These are phyloP conservation scores for Barnettozyma wickerhamii DNA, from an alignment of 805 yeast species.

Conservation along the genomic window DNA sequence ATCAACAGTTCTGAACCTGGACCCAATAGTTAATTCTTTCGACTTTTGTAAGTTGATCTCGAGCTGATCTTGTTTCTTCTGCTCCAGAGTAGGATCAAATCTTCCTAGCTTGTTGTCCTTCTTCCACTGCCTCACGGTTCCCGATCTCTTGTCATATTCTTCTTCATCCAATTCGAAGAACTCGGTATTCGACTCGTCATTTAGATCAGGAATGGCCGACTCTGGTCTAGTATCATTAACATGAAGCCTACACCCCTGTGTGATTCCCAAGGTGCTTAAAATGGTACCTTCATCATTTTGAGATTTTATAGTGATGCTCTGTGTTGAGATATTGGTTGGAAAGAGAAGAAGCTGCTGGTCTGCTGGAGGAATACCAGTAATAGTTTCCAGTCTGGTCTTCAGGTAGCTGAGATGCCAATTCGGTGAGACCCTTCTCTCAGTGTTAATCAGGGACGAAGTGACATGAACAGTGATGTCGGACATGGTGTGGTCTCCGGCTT, in stretches of 20 bases:
- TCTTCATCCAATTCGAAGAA: slow-evolving; percentile 48
- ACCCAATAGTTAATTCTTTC: slow-evolving; percentile 38
- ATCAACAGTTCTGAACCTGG: slow-evolving; percentile 49
- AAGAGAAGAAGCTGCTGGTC: slow-evolving; percentile 49
- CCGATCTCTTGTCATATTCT: slow-evolving; percentile 54
- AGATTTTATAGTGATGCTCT: slow-evolving; percentile 16
- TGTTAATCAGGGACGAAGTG: slow-evolving; percentile 61
- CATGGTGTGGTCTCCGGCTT: slow-evolving; percentile 6
- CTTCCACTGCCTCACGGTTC: slow-evolving; percentile 79
- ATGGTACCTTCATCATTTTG: slow-evolving; percentile 15
- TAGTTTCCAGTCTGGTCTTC: slow-evolving; percentile 51
- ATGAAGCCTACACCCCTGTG: slow-evolving; percentile 45
- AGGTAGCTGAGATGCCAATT: slow-evolving; percentile 56
- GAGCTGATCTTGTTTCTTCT: slow-evolving; percentile 25
- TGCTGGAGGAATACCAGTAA: slow-evolving; percentile 69
- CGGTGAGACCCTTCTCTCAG: slow-evolving; percentile 63
- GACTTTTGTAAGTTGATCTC: slow-evolving; percentile 30
- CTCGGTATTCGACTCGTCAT: slow-evolving; percentile 31
- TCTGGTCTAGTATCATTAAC: slow-evolving; percentile 54
- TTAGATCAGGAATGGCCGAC: slow-evolving; percentile 43
- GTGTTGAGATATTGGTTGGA: slow-evolving; percentile 29
- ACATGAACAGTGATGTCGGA: slow-evolving; percentile 49
- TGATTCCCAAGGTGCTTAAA: slow-evolving; percentile 17
- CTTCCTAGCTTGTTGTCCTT: slow-evolving; percentile 63
- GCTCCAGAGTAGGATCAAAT: slow-evolving; percentile 50